phyloP scores from a whole-genome alignment of 345 rosid species.

The Zanthoxylum bungeanum region DNA sequence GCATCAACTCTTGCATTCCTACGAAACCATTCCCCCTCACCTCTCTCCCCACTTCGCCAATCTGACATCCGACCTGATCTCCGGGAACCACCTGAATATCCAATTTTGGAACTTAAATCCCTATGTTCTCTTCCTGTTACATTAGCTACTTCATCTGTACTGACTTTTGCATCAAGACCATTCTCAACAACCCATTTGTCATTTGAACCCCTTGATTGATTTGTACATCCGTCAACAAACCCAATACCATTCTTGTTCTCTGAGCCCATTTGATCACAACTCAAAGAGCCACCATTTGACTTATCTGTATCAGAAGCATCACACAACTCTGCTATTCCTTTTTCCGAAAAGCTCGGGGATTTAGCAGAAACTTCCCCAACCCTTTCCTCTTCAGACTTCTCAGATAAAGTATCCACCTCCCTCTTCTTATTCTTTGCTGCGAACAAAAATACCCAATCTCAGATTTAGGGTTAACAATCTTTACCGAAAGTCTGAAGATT shows the following conservation, averaged over 20 bases:
- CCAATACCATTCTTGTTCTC: conserved; percentile 34
- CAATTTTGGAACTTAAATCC: conserved; percentile 34
- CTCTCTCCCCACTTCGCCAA: conserved; percentile 30
- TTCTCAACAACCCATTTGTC: conserved; percentile 37
- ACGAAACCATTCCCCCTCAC: conserved; percentile 28
- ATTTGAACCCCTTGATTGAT: conserved; percentile 29
- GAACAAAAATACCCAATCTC: conserved; percentile 14
- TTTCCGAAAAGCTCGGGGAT: conserved; percentile 34
- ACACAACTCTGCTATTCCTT: conserved; percentile 32
- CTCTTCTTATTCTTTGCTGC: conserved; percentile 55
- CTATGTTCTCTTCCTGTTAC: conserved; percentile 20
- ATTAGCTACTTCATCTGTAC: conserved; percentile 18
- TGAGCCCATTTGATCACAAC: conserved; percentile 27
- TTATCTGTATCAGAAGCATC: conserved; percentile 50
- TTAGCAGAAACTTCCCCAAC: conserved; percentile 36
- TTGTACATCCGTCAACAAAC: conserved; percentile 18
- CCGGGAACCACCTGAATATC: conserved; percentile 26
- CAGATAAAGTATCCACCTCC: conserved; percentile 40
- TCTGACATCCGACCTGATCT: conserved; percentile 43
- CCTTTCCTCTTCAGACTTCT: conserved; percentile 46
- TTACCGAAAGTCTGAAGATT: too few species aligned
- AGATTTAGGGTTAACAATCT: neutral
- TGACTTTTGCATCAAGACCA: conserved; percentile 23
- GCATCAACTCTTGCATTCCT: conserved; percentile 30
- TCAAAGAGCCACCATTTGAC: conserved; percentile 38